Conservation (phyloP, 768 basidiomycete genomes). For the Termitomyces sp. region DNA sequence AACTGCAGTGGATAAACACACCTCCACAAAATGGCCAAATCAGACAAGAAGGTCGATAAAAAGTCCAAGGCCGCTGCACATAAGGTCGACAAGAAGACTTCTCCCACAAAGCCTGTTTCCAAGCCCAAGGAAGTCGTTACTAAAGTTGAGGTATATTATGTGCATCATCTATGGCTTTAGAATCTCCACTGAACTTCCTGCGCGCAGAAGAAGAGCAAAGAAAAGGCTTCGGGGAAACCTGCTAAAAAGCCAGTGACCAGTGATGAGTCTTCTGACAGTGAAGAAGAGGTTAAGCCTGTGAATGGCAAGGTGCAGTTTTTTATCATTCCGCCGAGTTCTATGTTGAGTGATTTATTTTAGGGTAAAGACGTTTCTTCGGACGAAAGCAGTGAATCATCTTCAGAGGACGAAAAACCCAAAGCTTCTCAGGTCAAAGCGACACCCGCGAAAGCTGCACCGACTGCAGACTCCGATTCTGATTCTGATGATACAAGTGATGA, state of each 20-base stretch:
- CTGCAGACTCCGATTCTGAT: constrained; percentile 25
- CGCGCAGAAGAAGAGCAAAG: constrained; percentile 18
- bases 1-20: constrained; percentile 11
- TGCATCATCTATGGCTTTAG: neutral
- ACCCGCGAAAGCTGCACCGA: constrained; percentile 26
- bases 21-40: constrained; percentile 36
- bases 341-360: constrained; percentile 7
- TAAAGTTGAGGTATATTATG: constrained; percentile 27
- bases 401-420: constrained; percentile 55
- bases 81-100: constrained; percentile 31
- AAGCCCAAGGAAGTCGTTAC: constrained; percentile 38
- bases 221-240: constrained; percentile 17
- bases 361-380: constrained; percentile 33
- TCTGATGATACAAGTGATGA: constrained; percentile 16
- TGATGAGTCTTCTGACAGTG: constrained; percentile 24
- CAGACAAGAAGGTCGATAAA: constrained; percentile 42
- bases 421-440: constrained; percentile 41
- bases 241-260: constrained; percentile 23
- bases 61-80: constrained; percentile 24
- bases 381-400: constrained; percentile 39
- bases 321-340: neutral
- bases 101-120: constrained; percentile 19
- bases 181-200: neutral
- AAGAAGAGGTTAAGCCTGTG: constrained; percentile 19
- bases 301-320: constrained; percentile 26